Evolutionary conservation across 306 rosid species (phyloP).

Genomic region (Abrus precatorius): DNA sequence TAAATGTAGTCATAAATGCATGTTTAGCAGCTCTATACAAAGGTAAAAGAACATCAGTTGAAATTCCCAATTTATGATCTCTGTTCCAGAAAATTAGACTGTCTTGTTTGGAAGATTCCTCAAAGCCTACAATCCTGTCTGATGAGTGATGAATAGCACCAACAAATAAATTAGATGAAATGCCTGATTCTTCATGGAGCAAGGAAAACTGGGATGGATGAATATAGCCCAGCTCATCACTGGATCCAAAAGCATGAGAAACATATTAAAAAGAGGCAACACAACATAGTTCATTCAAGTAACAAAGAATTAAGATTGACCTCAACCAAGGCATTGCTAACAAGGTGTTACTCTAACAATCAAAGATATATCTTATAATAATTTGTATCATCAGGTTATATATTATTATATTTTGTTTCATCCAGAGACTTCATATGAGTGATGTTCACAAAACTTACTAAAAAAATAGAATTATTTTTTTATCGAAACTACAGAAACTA

Average conservation of each 20-base stretch:
- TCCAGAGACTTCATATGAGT: constrained; percentile 2
- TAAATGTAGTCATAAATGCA: constrained; percentile 61
- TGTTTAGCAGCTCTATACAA: constrained; percentile 67
- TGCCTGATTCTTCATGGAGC: constrained; percentile 59
- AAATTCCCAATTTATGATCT: constrained; percentile 89
- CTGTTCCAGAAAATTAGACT: constrained; percentile 65
- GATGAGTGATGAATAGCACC: constrained; percentile 41
- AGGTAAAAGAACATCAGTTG: constrained; percentile 67
- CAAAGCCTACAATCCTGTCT: constrained; percentile 42
- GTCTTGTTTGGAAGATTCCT: constrained; percentile 43
- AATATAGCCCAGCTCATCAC: constrained; percentile 89
- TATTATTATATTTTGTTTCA: constrained; percentile 4
- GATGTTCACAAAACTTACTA: neutral
- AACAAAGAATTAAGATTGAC: constrained; percentile 22
- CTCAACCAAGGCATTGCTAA: constrained; percentile 2
- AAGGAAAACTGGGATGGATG: constrained; percentile 78
- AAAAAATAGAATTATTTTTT: neutral
- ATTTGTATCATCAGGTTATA: constrained; percentile 17
- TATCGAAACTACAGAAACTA: constrained; percentile 1
- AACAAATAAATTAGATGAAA: constrained; percentile 44
- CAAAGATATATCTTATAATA: constrained; percentile 2
- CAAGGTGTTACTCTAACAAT: constrained; percentile 27
- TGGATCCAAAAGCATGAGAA: constrained; percentile 52
- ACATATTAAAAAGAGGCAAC: constrained; percentile 32
- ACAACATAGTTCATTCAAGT: constrained; percentile 21